These are phyloP conservation scores for Microcyclospora tardicrescens DNA, from an alignment of 2,329 filamentous ascomycete genomes.

Conservation along the genomic window DNA sequence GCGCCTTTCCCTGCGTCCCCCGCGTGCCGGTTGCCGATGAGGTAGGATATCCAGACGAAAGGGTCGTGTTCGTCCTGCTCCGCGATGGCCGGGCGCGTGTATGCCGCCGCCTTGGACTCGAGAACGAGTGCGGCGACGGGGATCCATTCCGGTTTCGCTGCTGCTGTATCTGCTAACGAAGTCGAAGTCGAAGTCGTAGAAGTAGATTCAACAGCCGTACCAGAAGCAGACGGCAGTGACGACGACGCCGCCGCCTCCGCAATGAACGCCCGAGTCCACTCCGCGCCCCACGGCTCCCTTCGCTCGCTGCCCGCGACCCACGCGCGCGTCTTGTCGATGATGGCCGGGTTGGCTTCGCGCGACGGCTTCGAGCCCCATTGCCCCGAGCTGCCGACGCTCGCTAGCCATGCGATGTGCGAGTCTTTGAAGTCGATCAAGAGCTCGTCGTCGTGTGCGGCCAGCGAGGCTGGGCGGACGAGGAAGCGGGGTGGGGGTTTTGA, in stretches of 20 bases:
- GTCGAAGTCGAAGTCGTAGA: no score
- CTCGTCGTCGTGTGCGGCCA: conserved; percentile 4
- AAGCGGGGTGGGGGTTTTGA: background rate
- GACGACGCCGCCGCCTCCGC: conserved; percentile 4
- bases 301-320: conserved; percentile 6
- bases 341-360: conserved; percentile 1
- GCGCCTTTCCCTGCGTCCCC: conserved; percentile 5
- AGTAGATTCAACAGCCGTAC: background rate
- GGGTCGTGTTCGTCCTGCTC: conserved; percentile 25
- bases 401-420: conserved; percentile 8
- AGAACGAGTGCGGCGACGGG: conserved; percentile 7
- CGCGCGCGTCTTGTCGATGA: conserved; percentile 1
- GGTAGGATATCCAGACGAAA: conserved; percentile 7
- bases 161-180: no score
- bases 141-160: background rate
- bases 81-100: conserved; percentile 47
- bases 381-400: conserved; percentile 5
- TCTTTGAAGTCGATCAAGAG: conserved; percentile 9
- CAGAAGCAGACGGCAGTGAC: background rate
- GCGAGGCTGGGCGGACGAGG: conserved; percentile 7
- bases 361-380: conserved; percentile 9
- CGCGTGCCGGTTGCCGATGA: conserved; percentile 8
- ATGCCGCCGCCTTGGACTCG: conserved; percentile 4
- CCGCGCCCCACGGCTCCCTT: conserved; percentile 1
- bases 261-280: conserved; percentile 7